phyloP scores from a whole-genome alignment of 768 basidiomycete genomes.

The Exsudoporus frostii region DNA sequence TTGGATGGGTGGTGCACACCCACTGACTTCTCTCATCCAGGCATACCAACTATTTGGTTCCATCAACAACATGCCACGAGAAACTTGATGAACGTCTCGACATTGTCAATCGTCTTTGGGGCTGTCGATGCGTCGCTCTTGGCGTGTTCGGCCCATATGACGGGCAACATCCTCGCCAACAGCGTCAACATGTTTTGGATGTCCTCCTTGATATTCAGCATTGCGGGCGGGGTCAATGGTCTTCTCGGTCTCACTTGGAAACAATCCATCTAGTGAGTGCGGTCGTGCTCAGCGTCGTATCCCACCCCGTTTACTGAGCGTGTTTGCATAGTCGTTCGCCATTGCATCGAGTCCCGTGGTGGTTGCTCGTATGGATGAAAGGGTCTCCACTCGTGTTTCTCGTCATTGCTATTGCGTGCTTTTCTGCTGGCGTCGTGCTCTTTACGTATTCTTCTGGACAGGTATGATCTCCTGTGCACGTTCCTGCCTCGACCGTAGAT shows the following conservation, averaged over 20 bases:
- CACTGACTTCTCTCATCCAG: constrained; percentile 21
- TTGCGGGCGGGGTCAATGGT: constrained; percentile 50
- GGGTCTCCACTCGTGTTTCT: constrained; percentile 79
- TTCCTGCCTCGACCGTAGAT: background rate
- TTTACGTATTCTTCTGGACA: constrained; percentile 73
- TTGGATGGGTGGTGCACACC: background rate
- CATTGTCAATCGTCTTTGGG: constrained; percentile 53
- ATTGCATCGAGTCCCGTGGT: constrained; percentile 51
- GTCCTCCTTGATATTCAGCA: constrained; percentile 50
- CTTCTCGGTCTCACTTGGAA: constrained; percentile 53
- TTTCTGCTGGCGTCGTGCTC: constrained; percentile 71
- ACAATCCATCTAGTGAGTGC: constrained; percentile 48
- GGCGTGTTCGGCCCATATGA: constrained; percentile 38
- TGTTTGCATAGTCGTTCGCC: constrained; percentile 42
- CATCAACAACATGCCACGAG: constrained; percentile 48
- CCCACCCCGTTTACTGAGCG: background rate
- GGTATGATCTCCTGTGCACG: constrained; percentile 34
- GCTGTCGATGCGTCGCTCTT: constrained; percentile 49
- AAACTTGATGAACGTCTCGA: constrained; percentile 49
- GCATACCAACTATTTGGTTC: constrained; percentile 50
- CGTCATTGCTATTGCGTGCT: constrained; percentile 77
- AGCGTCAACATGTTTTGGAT: constrained; percentile 53
- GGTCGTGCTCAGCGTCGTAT: background rate
- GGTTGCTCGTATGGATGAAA: constrained; percentile 75
- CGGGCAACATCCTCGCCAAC: constrained; percentile 30